Evolutionary conservation across 345 rosid species (phyloP).

Genomic region (Hypericum perforatum): DNA sequence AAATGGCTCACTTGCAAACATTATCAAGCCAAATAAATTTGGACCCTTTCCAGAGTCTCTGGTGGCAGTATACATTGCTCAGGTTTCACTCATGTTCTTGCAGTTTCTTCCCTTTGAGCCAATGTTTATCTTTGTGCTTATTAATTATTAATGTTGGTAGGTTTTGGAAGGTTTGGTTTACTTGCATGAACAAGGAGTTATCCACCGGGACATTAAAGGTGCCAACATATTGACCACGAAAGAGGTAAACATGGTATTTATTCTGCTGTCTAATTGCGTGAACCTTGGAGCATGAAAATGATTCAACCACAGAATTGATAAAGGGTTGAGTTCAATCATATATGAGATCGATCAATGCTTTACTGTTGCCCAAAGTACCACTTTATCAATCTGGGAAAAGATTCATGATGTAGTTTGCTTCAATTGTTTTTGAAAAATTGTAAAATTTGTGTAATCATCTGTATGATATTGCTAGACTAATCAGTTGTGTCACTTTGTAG

Average conservation of each 20-base stretch:
- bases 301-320: too few species aligned
- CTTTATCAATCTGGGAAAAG: too few species aligned
- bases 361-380: too few species aligned
- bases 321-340: too few species aligned
- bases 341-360: too few species aligned
- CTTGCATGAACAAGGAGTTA: conserved; percentile 97
- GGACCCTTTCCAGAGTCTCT: conserved; percentile 97
- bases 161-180: conserved; percentile 96
- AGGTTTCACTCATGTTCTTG: conserved; percentile 48
- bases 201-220: conserved; percentile 99
- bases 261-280: too few species aligned
- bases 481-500: too few species aligned
- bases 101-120: conserved; percentile 5
- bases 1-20: conserved; percentile 98
- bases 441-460: too few species aligned
- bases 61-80: conserved; percentile 97
- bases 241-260: conserved; percentile 42
- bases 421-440: too few species aligned
- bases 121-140: conserved; percentile 13
- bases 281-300: too few species aligned
- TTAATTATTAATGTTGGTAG: conserved; percentile 27
- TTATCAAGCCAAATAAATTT: conserved; percentile 94
- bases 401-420: too few species aligned
- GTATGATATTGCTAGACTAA: too few species aligned
- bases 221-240: conserved; percentile 99